A percentile compares a stretch with the other conserved stretches of the same genome.
Conservation (phyloP, 2,329 filamentous ascomycete genomes). For the Diaporthe vexans region DNA sequence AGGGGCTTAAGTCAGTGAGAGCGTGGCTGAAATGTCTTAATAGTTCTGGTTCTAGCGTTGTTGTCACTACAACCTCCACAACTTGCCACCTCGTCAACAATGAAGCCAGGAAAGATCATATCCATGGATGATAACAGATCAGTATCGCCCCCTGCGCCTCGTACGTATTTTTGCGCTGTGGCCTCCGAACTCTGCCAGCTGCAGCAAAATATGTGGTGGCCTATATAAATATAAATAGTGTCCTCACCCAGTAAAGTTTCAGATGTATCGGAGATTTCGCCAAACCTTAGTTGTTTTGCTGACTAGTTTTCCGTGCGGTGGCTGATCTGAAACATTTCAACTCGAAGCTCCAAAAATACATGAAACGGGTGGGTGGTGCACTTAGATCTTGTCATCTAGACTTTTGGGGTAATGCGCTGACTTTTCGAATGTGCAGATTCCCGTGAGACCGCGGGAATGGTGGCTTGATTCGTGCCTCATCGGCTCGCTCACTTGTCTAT, state of each 20-base stretch:
- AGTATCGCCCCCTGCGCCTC: too few relatives aligned
- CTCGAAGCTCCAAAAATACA: background rate
- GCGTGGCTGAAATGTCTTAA: too few relatives aligned
- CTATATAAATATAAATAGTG: background rate
- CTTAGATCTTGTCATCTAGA: background rate
- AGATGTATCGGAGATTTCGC: background rate
- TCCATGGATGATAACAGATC: too few relatives aligned
- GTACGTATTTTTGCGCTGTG: too few relatives aligned
- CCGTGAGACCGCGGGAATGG: background rate
- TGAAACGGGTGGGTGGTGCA: background rate
- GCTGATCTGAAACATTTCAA: background rate
- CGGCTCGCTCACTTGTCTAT: background rate
- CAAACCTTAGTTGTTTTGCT: background rate
- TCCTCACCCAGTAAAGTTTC: background rate
- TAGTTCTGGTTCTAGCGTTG: too few relatives aligned
- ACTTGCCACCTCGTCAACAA: too few relatives aligned
- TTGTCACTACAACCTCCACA: too few relatives aligned
- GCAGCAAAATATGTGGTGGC: too few relatives aligned
- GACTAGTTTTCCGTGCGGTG: background rate
- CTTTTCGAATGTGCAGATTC: background rate
- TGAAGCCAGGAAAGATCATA: too few relatives aligned
- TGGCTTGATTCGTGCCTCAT: background rate
- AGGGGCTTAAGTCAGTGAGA: too few relatives aligned
- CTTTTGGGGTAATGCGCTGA: background rate
- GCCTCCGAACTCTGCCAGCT: background rate